Conservation (phyloP, 345 rosid genomes). For the Sisymbrium irio region DNA sequence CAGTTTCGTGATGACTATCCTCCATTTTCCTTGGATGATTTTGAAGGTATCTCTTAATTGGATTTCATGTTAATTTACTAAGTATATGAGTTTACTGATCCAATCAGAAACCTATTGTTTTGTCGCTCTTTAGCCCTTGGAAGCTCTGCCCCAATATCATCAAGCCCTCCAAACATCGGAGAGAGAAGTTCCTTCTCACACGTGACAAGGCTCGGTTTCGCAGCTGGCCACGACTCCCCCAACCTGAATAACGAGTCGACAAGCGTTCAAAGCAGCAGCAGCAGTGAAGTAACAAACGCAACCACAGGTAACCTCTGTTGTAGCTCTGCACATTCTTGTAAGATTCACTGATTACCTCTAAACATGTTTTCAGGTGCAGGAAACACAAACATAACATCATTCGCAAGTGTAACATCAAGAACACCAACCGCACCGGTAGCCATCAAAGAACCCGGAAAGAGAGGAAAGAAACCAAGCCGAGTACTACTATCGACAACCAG, state of each 20-base stretch:
- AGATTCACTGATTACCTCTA: background rate
- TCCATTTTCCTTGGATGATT: constrained; percentile 75
- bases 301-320: constrained; percentile 37
- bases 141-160: constrained; percentile 45
- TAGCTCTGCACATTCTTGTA: background rate
- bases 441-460: constrained; percentile 60
- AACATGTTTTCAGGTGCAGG: constrained; percentile 45
- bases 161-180: constrained; percentile 63
- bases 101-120: background rate
- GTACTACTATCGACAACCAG: constrained; percentile 85
- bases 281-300: constrained; percentile 37
- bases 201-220: constrained; percentile 88
- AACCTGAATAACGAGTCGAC: constrained; percentile 59
- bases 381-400: constrained; percentile 55
- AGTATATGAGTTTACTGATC: background rate
- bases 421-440: constrained; percentile 45
- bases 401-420: constrained; percentile 71
- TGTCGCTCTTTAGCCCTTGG: constrained; percentile 57
- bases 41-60: constrained; percentile 54
- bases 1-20: constrained; percentile 44
- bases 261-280: constrained; percentile 29
- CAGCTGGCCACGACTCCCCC: constrained; percentile 91
- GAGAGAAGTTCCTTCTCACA: constrained; percentile 78
- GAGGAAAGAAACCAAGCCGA: constrained; percentile 69
- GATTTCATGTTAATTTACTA: background rate